Evolutionary conservation across 2,329 filamentous ascomycete species (phyloP).

Genomic region (Tolypocladium paradoxum): DNA sequence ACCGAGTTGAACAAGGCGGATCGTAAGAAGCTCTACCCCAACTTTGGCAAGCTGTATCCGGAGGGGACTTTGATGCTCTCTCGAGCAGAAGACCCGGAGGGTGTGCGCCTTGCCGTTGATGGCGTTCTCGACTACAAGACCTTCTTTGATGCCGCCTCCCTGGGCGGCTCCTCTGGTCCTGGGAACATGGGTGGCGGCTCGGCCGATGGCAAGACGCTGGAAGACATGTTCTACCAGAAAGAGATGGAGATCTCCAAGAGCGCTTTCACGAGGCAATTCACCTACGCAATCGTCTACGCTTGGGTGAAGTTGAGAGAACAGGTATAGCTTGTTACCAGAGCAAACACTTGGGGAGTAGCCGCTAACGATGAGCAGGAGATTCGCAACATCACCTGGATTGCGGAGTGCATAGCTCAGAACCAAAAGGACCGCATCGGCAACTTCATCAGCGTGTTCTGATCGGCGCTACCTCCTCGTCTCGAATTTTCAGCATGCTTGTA

Average conservation of each 20-base stretch:
- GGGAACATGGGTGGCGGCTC: slow-evolving; percentile 79
- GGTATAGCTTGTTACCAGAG: slow-evolving; percentile 40
- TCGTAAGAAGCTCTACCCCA: slow-evolving; percentile 91
- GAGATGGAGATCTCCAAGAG: slow-evolving; percentile 98
- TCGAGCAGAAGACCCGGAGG: slow-evolving; percentile 87
- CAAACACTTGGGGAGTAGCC: not conserved
- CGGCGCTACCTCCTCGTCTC: slow-evolving; percentile 6
- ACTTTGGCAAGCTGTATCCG: slow-evolving; percentile 81
- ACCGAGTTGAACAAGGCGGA: slow-evolving; percentile 91
- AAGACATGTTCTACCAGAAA: slow-evolving; percentile 98
- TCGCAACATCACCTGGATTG: slow-evolving; percentile 98
- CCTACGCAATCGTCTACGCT: slow-evolving; percentile 86
- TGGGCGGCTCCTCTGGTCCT: slow-evolving; percentile 59
- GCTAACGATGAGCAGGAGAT: slow-evolving; percentile 63
- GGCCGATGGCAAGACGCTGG: slow-evolving; percentile 76
- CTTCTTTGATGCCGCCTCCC: slow-evolving; percentile 87
- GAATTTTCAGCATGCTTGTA: slow-evolving; percentile 27
- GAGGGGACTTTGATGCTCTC: slow-evolving; percentile 94
- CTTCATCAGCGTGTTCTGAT: slow-evolving; percentile 94
- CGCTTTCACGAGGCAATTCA: slow-evolving; percentile 93
- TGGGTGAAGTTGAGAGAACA: slow-evolving; percentile 98
- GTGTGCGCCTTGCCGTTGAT: slow-evolving; percentile 85
- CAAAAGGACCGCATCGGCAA: slow-evolving; percentile 98
- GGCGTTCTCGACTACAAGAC: slow-evolving; percentile 87
- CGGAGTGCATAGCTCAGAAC: slow-evolving; percentile 98